Percentiles rank a stretch among this genome's conserved stretches.
phyloP scores from a whole-genome alignment of 805 yeast genomes.

The Debaryomyces castellii region DNA sequence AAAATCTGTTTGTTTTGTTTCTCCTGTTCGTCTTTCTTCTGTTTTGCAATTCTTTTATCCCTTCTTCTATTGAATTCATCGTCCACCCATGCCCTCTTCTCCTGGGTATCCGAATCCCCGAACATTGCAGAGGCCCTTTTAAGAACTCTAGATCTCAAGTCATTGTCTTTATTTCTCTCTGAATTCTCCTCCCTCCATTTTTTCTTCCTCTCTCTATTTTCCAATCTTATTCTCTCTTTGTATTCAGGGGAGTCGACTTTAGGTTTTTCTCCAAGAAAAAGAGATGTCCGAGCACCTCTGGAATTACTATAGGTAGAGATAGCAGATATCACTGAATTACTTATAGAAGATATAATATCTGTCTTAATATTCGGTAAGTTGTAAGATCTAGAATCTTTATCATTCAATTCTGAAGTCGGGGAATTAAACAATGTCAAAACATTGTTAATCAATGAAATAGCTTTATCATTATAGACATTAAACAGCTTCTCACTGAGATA shows the following conservation, averaged over 20 bases:
- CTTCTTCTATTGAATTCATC: slow-evolving; percentile 68
- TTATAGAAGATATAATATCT: slow-evolving; percentile 12
- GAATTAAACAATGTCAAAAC: slow-evolving; percentile 18
- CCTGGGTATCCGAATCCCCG: slow-evolving; percentile 58
- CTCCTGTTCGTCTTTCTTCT: slow-evolving; percentile 27
- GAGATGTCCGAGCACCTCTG: slow-evolving; percentile 13
- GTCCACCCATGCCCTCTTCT: slow-evolving; percentile 66
- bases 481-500: slow-evolving; percentile 20
- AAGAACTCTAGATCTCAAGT: slow-evolving; percentile 72
- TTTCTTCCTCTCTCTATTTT: slow-evolving; percentile 76
- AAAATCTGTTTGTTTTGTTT: slow-evolving; percentile 12
- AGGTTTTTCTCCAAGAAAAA: slow-evolving; percentile 21
- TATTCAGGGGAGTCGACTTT: slow-evolving; percentile 35
- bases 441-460: slow-evolving; percentile 23
- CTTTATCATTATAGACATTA: slow-evolving; percentile 13
- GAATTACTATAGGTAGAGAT: slow-evolving; percentile 23
- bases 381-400: not conserved
- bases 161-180: slow-evolving; percentile 84
- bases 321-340: slow-evolving; percentile 20
- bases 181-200: slow-evolving; percentile 81
- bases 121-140: slow-evolving; percentile 68
- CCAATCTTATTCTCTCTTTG: slow-evolving; percentile 59
- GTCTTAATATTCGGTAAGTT: slow-evolving; percentile 5
- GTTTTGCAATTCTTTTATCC: slow-evolving; percentile 54
- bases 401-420: slow-evolving; percentile 6